These are phyloP conservation scores for Harringtonia aguacate DNA, from an alignment of 2,329 filamentous ascomycete species.

Conservation along the genomic window DNA sequence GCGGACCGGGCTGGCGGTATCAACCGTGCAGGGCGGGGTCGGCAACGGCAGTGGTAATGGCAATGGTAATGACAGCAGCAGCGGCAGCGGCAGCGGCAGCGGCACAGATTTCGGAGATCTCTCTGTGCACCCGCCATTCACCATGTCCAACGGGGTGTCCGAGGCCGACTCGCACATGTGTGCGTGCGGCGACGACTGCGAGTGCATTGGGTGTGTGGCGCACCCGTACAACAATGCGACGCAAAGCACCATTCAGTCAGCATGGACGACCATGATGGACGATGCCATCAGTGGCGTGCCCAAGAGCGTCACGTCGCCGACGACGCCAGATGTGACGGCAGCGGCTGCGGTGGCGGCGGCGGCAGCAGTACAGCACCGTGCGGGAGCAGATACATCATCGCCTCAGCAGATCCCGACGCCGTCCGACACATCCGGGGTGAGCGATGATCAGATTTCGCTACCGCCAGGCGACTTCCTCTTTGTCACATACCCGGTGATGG, in stretches of 20 bases:
- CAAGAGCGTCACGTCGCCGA: neutral
- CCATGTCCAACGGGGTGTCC: neutral
- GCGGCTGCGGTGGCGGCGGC: neutral
- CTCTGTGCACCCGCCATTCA: neutral
- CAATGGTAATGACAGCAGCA: too few relatives aligned
- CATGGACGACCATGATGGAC: conserved; percentile 10
- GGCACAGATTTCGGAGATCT: too few relatives aligned
- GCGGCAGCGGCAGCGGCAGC: too few relatives aligned
- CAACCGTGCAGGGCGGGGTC: neutral
- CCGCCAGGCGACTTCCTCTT: conserved; percentile 48
- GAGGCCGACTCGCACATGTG: conserved; percentile 11
- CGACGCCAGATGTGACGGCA: neutral
- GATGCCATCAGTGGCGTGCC: neutral
- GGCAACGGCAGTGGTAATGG: too few relatives aligned
- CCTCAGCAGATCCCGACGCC: conserved; percentile 33
- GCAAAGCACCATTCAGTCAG: conserved; percentile 11
- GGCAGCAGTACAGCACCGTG: neutral
- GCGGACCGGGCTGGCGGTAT: conserved; percentile 7
- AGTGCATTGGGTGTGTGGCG: conserved; percentile 14
- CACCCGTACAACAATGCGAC: conserved; percentile 15
- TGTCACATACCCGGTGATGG: conserved; percentile 25
- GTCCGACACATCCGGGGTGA: conserved; percentile 32
- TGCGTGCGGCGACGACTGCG: conserved; percentile 14
- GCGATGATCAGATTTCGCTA: conserved; percentile 38
- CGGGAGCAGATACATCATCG: conserved; percentile 14